These are phyloP conservation scores for Colletotrichum sidae DNA, from an alignment of 2,329 filamentous ascomycete genomes.

Conservation along the genomic window DNA sequence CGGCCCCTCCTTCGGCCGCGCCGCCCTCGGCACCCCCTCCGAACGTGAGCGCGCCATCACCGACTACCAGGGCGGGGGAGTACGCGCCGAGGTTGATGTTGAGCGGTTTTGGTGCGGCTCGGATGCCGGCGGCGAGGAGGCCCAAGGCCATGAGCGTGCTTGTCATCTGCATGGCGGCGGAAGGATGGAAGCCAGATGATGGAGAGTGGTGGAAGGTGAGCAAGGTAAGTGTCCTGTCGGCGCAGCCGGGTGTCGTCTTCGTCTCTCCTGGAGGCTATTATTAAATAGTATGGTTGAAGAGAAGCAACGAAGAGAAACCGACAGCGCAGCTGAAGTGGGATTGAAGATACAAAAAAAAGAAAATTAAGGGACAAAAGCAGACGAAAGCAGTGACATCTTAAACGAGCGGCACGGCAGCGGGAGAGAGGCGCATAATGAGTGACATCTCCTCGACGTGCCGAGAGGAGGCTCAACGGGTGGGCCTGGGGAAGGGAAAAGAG, in stretches of 20 bases:
- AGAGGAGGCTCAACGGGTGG: constrained; percentile 22
- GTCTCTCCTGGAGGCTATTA: constrained; percentile 21
- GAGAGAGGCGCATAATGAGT: constrained; percentile 28
- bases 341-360: not conserved
- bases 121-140: constrained; percentile 42
- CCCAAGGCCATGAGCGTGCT: constrained; percentile 40
- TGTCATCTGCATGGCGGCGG: constrained; percentile 29
- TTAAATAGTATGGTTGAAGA: constrained; percentile 24
- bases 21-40: constrained; percentile 46
- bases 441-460: constrained; percentile 25
- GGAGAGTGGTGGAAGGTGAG: not conserved
- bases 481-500: constrained; percentile 7
- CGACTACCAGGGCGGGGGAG: constrained; percentile 48
- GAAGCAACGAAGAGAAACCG: constrained; percentile 9
- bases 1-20: constrained; percentile 33
- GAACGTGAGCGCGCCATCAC: constrained; percentile 60
- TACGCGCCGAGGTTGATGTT: constrained; percentile 51
- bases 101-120: constrained; percentile 45
- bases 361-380: constrained; percentile 18
- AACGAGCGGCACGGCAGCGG: constrained; percentile 28
- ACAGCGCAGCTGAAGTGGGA: constrained; percentile 34
- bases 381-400: not conserved
- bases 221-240: constrained; percentile 8
- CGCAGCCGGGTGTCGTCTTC: constrained; percentile 28
- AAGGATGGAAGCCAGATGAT: not conserved